A percentile compares a stretch with the other conserved stretches of the same genome.
Evolutionary conservation across 2,329 filamentous ascomycete genomes (phyloP).

Genomic region (Aspergillus sojae): DNA sequence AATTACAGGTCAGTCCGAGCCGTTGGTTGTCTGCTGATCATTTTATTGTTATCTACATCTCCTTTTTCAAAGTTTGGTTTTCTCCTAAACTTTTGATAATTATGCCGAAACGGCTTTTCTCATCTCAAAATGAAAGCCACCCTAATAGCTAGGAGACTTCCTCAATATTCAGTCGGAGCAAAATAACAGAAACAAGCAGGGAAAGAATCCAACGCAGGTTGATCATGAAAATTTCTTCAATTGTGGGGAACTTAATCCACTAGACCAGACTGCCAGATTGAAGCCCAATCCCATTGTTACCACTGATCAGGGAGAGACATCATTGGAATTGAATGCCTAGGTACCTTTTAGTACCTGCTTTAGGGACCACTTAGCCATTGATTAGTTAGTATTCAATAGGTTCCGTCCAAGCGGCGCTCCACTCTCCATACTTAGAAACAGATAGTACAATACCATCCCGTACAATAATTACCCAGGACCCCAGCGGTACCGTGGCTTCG

Average conservation of each 20-base stretch:
- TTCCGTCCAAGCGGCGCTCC: constrained; percentile 15
- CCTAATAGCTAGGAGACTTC: background rate
- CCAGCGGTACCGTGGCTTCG: background rate
- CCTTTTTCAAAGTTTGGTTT: background rate
- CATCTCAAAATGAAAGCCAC: background rate
- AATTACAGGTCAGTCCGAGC: background rate
- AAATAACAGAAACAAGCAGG: background rate
- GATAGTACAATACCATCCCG: constrained; percentile 3
- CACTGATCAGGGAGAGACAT: constrained; percentile 10
- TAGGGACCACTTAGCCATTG: constrained; percentile 18
- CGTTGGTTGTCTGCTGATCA: background rate
- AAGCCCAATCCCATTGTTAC: constrained; percentile 23
- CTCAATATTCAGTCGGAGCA: background rate
- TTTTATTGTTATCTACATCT: background rate
- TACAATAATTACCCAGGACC: background rate
- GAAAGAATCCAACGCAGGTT: background rate
- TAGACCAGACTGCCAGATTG: constrained; percentile 13
- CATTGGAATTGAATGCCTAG: constrained; percentile 8
- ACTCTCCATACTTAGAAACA: constrained; percentile 25
- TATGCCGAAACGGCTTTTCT: background rate
- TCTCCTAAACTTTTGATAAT: background rate
- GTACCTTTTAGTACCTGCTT: constrained; percentile 22
- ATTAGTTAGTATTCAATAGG: constrained; percentile 9
- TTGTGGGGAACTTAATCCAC: constrained; percentile 19
- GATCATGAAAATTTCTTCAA: constrained; percentile 20